phyloP scores from a whole-genome alignment of 2,329 filamentous ascomycete species.

The Cercospora sp. region DNA sequence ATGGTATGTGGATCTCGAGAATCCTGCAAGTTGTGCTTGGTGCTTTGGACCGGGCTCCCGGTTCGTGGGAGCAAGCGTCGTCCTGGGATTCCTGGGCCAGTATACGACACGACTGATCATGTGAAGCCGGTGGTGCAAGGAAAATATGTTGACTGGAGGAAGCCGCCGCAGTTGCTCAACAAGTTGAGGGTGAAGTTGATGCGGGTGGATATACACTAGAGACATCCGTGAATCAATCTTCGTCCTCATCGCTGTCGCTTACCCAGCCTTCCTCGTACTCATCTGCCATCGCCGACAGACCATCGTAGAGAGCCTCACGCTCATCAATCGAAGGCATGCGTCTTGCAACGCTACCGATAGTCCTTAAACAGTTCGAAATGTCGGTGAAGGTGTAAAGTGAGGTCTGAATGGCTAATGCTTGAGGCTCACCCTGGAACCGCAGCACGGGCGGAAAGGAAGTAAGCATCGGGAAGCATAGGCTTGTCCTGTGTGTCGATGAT shows the following conservation, averaged over 20 bases:
- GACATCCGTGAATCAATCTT: conserved; percentile 28
- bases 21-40: conserved; percentile 21
- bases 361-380: conserved; percentile 68
- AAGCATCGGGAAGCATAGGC: conserved; percentile 71
- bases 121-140: conserved; percentile 2
- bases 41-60: conserved; percentile 23
- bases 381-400: conserved; percentile 72
- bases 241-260: conserved; percentile 69
- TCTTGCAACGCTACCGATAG: conserved; percentile 53
- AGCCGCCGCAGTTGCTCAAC: neutral
- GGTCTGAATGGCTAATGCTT: conserved; percentile 50
- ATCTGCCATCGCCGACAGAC: conserved; percentile 78
- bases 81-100: conserved; percentile 16
- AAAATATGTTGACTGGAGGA: neutral
- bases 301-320: conserved; percentile 78
- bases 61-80: conserved; percentile 18
- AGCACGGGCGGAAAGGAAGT: conserved; percentile 84
- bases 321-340: conserved; percentile 72
- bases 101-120: conserved; percentile 7
- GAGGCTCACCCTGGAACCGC: conserved; percentile 43
- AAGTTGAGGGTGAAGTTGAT: neutral
- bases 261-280: conserved; percentile 84
- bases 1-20: conserved; percentile 3
- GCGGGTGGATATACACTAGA: neutral
- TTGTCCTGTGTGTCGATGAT: conserved; percentile 42